These are phyloP conservation scores for Penicillium alfredii DNA, from an alignment of 495 filamentous ascomycete genomes.

Conservation along the genomic window DNA sequence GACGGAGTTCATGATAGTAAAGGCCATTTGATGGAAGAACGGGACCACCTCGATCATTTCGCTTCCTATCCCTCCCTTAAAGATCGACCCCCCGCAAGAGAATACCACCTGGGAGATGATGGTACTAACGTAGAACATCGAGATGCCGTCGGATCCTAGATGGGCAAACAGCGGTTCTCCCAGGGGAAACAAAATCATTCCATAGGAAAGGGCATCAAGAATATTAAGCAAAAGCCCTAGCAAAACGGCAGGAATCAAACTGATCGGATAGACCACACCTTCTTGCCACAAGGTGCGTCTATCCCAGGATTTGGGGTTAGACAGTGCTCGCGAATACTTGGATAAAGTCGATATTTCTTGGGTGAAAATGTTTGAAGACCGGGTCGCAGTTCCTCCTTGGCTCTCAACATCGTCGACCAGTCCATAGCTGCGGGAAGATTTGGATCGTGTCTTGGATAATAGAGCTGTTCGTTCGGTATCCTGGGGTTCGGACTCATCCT, in stretches of 20 bases:
- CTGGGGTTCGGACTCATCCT: conserved; percentile 16
- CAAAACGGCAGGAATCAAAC: conserved; percentile 75
- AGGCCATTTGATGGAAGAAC: conserved; percentile 96
- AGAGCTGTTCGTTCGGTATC: conserved; percentile 41
- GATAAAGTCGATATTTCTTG: conserved; percentile 21
- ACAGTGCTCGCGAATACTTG: conserved; percentile 20
- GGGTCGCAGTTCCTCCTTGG: conserved; percentile 17
- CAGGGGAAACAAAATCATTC: conserved; percentile 93
- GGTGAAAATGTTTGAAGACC: conserved; percentile 12
- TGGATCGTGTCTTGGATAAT: conserved; percentile 32
- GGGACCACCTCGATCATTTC: conserved; percentile 98
- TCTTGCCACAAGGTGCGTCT: conserved; percentile 55
- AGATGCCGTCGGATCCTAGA: conserved; percentile 87
- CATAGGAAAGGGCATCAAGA: conserved; percentile 90
- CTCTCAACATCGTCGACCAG: conserved; percentile 34
- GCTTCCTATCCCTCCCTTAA: conserved; percentile 90
- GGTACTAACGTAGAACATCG: conserved; percentile 97
- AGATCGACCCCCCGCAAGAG: conserved; percentile 76
- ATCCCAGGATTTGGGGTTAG: conserved; percentile 69
- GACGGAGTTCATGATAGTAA: conserved; percentile 71
- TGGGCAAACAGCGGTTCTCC: conserved; percentile 75
- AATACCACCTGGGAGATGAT: conserved; percentile 93
- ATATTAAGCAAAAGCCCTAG: conserved; percentile 88
- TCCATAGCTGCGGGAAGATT: conserved; percentile 31
- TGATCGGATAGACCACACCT: conserved; percentile 58